Percentiles rank a stretch among this genome's conserved stretches.
Evolutionary conservation across 805 yeast genomes (phyloP).

Genomic region (Ogataea degrootiae): DNA sequence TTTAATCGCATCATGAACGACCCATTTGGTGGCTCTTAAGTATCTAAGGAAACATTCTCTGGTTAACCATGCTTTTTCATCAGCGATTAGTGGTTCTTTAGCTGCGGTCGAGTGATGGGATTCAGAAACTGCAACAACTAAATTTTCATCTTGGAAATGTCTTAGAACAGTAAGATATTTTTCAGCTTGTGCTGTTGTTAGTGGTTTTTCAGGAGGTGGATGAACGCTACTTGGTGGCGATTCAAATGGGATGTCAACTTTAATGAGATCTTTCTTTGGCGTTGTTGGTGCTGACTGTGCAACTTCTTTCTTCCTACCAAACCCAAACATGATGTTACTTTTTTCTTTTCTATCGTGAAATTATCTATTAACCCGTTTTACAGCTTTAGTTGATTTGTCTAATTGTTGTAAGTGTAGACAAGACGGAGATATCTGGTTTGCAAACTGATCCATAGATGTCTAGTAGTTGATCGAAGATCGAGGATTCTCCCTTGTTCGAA

Average conservation of each 20-base stretch:
- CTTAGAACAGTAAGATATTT: conserved; percentile 60
- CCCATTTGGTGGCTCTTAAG: conserved; percentile 93
- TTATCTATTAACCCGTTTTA: no score
- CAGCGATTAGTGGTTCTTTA: conserved; percentile 33
- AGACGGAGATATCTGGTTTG: no score
- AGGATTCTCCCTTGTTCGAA: no score
- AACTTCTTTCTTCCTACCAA: neutral
- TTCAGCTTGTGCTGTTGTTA: conserved; percentile 50
- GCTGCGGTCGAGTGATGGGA: conserved; percentile 29
- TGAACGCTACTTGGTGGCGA: conserved; percentile 45
- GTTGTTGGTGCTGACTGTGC: neutral
- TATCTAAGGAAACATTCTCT: conserved; percentile 88
- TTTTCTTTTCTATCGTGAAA: no score
- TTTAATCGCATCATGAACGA: conserved; percentile 58
- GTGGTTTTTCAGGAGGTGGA: conserved; percentile 43
- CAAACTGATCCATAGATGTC: no score
- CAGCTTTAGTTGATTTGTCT: no score
- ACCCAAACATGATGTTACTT: conserved; percentile 11
- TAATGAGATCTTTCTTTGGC: conserved; percentile 14
- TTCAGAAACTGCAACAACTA: conserved; percentile 48
- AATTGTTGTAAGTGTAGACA: no score
- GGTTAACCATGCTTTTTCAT: conserved; percentile 89
- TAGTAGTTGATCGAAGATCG: no score
- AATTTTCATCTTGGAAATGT: conserved; percentile 53
- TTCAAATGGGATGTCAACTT: conserved; percentile 47